Evolutionary conservation across 2,329 filamentous ascomycete species (phyloP).

Genomic region (Paraphaeosphaeria minitans): DNA sequence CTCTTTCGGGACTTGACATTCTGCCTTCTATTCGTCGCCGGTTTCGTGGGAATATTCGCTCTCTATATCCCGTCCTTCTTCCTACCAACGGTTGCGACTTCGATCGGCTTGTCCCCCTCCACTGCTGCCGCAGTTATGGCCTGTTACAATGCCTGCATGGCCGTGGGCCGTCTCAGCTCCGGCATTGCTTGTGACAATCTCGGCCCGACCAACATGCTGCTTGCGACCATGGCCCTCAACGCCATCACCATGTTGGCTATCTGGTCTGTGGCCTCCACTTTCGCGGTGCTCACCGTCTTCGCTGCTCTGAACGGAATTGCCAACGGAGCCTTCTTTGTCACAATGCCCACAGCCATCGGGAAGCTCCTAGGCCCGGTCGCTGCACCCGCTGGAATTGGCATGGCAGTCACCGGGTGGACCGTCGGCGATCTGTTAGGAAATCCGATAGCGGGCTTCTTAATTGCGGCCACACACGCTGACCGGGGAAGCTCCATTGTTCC

Average conservation of each 20-base stretch:
- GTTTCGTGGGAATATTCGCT: slow-evolving; percentile 4
- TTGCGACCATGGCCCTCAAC: slow-evolving; percentile 7
- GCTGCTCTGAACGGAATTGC: slow-evolving; percentile 7
- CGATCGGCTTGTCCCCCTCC: slow-evolving; percentile 3
- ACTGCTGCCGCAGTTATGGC: slow-evolving; percentile 9
- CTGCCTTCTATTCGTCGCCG: slow-evolving; percentile 7
- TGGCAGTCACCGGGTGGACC: slow-evolving; percentile 7
- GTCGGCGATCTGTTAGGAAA: slow-evolving; percentile 5
- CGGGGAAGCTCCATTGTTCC: slow-evolving; percentile 5
- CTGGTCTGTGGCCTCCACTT: slow-evolving; percentile 8
- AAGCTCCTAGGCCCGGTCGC: slow-evolving; percentile 5
- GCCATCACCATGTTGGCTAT: slow-evolving; percentile 8
- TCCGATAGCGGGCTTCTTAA: slow-evolving; percentile 5
- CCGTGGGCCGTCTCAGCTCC: slow-evolving; percentile 6
- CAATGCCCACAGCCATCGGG: slow-evolving; percentile 7
- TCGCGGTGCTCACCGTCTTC: slow-evolving; percentile 1
- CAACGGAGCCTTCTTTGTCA: slow-evolving; percentile 7
- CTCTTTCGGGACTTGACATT: slow-evolving; percentile 6
- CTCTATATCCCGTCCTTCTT: slow-evolving; percentile 8
- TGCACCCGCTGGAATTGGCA: slow-evolving; percentile 4
- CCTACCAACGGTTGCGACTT: slow-evolving; percentile 4
- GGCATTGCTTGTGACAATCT: slow-evolving; percentile 8
- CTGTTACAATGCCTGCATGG: slow-evolving; percentile 8
- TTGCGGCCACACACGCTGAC: slow-evolving; percentile 5
- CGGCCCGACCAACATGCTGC: slow-evolving; percentile 5